Conservation (phyloP, 352 stramenopile species). For the Halophytophthora polymorphica region DNA sequence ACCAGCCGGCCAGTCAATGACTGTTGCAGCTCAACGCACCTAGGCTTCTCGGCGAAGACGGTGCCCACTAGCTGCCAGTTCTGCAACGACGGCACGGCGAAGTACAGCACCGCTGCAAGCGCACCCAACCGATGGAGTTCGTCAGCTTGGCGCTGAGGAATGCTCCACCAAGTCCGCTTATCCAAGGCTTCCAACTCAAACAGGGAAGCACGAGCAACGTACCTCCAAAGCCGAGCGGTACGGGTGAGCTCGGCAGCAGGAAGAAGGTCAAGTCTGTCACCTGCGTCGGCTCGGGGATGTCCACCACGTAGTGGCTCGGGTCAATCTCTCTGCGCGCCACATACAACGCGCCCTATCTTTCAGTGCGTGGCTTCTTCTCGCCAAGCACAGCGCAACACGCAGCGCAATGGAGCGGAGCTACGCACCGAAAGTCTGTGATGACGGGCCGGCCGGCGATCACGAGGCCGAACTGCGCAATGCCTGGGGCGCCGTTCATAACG, state of each 20-base stretch:
- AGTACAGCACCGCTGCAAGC: constrained; percentile 63
- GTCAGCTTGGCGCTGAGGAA: neutral
- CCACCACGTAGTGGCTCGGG: constrained; percentile 57
- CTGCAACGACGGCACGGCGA: constrained; percentile 57
- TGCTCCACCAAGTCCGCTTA: neutral
- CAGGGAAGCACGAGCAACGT: constrained; percentile 2
- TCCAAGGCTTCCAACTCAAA: constrained; percentile 4
- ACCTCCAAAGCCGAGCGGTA: constrained; percentile 57
- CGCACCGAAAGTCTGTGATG: constrained; percentile 57
- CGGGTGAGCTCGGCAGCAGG: constrained; percentile 53
- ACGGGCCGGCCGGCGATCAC: constrained; percentile 64
- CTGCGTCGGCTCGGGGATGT: constrained; percentile 51
- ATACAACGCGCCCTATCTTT: constrained; percentile 1
- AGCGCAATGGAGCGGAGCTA: constrained; percentile 1
- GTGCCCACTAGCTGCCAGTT: constrained; percentile 74
- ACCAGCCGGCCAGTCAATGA: neutral
- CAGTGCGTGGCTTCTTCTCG: neutral
- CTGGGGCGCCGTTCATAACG: neutral
- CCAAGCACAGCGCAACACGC: neutral
- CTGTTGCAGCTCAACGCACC: constrained; percentile 5
- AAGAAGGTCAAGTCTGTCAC: constrained; percentile 80
- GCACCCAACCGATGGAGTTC: constrained; percentile 2
- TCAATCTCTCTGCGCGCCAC: constrained; percentile 42
- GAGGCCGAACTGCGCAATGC: constrained; percentile 58
- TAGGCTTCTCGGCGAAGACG: constrained; percentile 66